Conservation (phyloP, 805 yeast species). For the Candida coleopterorum region DNA sequence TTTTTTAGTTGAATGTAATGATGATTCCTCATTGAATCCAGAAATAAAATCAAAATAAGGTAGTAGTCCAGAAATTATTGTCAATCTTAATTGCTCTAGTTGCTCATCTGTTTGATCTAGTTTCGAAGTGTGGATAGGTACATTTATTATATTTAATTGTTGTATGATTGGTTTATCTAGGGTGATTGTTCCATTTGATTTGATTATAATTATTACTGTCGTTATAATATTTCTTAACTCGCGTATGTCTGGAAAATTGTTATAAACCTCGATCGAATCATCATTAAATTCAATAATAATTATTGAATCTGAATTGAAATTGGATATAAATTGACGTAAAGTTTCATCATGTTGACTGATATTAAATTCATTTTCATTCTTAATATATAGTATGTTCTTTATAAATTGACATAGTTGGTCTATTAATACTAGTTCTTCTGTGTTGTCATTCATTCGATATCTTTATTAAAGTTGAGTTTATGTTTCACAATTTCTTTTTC, state of each 20-base stretch:
- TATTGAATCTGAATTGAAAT: conserved; percentile 18
- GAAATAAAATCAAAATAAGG: conserved; percentile 60
- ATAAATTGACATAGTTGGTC: conserved; percentile 1
- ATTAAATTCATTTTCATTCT: not conserved
- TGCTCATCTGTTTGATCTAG: conserved; percentile 15
- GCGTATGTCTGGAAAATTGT: conserved; percentile 3
- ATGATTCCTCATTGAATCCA: conserved; percentile 13
- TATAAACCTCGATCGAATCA: conserved; percentile 10
- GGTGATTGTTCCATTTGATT: conserved; percentile 32
- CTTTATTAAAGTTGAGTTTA: too few relatives aligned
- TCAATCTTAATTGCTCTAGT: conserved; percentile 51
- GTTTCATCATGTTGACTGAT: not conserved
- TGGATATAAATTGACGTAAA: conserved; percentile 16
- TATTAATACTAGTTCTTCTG: too few relatives aligned
- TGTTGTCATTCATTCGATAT: not conserved
- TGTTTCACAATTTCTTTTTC: too few relatives aligned
- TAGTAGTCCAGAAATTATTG: conserved; percentile 59
- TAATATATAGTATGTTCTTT: not conserved
- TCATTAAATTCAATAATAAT: conserved; percentile 13
- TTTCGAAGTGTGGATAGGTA: conserved; percentile 21
- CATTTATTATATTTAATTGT: conserved; percentile 31
- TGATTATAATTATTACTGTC: conserved; percentile 37
- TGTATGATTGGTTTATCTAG: conserved; percentile 17
- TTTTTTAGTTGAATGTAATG: conserved; percentile 40
- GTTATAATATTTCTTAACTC: conserved; percentile 4